Evolutionary conservation across 2,329 filamentous ascomycete species (phyloP), one percentile per base, ranked within the genome.

Genomic region (Rhytidhysteron rufulum): DNA sequence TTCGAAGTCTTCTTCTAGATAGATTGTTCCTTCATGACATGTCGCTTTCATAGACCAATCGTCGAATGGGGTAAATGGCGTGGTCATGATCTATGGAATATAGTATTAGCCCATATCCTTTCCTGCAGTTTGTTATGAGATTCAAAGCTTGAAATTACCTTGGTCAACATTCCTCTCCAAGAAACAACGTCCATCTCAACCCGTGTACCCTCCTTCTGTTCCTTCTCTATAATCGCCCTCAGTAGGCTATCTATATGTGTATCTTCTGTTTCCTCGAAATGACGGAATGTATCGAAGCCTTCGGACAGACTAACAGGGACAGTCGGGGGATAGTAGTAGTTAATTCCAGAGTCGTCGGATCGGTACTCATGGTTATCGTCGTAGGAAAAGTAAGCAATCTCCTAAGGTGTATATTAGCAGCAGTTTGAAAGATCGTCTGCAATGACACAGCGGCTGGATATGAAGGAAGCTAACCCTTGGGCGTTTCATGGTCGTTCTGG

Each of bases 91-190:
- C 88, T 95, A 36, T n/a, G n/a, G n/a, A n/a, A n/a, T n/a, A n/a
- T n/a, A n/a, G n/a, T n/a, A n/a, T n/a, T n/a, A n/a, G n/a, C n/a
- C n/a, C n/a, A n/a, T n/a, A n/a, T n/a, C n/a, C n/a, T n/a, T n/a
- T n/a, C n/a, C n/a, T n/a, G n/a, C n/a, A n/a, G n/a, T n/a, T n/a
- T n/a, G n/a, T n/a, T n/a, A n/a, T n/a, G n/a, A n/a, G n/a, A n/a
- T n/a, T n/a, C n/a, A n/a, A n/a, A n/a, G n/a, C n/a, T n/a, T n/a
- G n/a, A n/a, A n/a, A n/a, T n/a, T 60, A 90, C 88, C 77, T 96
- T 98, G 47, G 93, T 97, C 84, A 98, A 90, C 88, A 97, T 96
- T 27, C 93, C 93, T 56, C 93, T 77, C 91, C 91, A 98, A 2
- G 91, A 97, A 37, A 97, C 76, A 33, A 97, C 63, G 53, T 95